A percentile compares a stretch with the other conserved stretches of the same genome.
phyloP scores from a whole-genome alignment of 148 eudicot genomes.

The Rhododendron mucronatum region DNA sequence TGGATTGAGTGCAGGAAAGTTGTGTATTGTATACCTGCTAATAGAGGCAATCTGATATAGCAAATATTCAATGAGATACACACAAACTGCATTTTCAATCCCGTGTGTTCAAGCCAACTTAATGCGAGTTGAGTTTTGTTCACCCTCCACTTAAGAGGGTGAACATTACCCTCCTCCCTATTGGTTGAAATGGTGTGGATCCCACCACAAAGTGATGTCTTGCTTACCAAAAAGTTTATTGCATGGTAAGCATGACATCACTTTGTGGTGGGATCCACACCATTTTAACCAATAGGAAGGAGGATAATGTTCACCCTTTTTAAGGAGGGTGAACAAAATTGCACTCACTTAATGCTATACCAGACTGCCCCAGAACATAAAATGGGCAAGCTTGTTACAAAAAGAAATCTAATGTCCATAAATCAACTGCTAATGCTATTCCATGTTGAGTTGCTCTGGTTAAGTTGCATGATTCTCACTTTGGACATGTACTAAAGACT shows the following conservation, averaged over 20 bases:
- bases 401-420: neutral
- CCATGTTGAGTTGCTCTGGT: neutral
- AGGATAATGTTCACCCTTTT: too few relatives aligned
- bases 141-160: too few relatives aligned
- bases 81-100: neutral
- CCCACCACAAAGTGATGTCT: too few relatives aligned
- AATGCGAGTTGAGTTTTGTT: neutral
- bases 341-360: neutral
- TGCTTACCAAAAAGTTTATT: too few relatives aligned
- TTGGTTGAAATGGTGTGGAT: too few relatives aligned
- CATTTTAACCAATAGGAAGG: too few relatives aligned
- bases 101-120: neutral
- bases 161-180: too few relatives aligned
- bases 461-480: neutral
- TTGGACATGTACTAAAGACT: neutral
- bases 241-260: too few relatives aligned
- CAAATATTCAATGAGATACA: neutral
- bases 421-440: neutral
- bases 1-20: neutral
- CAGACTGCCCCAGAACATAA: neutral
- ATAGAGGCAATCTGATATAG: neutral
- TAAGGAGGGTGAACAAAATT: too few relatives aligned
- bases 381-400: neutral
- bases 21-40: neutral
- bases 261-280: too few relatives aligned